Base-by-base conservation (phyloP, 1,284 basidiomycete genomes). In the Trichosporon sp. region DNA sequence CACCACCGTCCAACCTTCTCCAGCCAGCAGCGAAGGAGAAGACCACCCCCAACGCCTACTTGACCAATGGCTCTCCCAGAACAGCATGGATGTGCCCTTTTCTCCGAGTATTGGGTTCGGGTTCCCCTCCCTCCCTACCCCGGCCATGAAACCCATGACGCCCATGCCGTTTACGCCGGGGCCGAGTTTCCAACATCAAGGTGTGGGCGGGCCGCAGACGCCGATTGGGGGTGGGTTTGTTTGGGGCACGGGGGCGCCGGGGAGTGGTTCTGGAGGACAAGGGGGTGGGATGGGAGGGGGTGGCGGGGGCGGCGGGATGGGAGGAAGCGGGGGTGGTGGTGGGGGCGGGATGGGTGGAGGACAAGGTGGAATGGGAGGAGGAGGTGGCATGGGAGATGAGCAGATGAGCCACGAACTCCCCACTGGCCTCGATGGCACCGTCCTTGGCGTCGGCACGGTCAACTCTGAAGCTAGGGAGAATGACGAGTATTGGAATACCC, bases 401-500 rank as follows among this genome's bases (percentile, higher is more conserved):
- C 29, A 29, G n/a, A 23, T 32, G 14, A 14, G 56, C 36, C 32
- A 46, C 56, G 52, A 44, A 57, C 13, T 49, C 14, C 49, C 40
- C 21, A 37, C 64, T 8, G 64, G 64, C 0, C 62, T 70, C 7
- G 65, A 65, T 21, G 67, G 64, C n/a, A 66, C 54, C 19, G 62
- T 56, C 40, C 58, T 65, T 34, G 65, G 54, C 58, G 59, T 33
- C 16, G 58, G 59, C 3, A 56, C 56, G 23, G 33, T 33, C 29
- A 40, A 56, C 23, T 66, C 56, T 8, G 54, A 61, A 34, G 33
- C n/a, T 2, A 59, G 59, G 31, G 76, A 78, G 62, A 72, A 72
- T 58, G 79, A 80, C 66, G 77, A 78, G 63, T 81, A 81, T 63
- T 81, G 79, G 79, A 79, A 81, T 66, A 71, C 76, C 4, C 68